Conservation (phyloP, 2,329 filamentous ascomycete genomes). For the Arthrobotrys conoides region DNA sequence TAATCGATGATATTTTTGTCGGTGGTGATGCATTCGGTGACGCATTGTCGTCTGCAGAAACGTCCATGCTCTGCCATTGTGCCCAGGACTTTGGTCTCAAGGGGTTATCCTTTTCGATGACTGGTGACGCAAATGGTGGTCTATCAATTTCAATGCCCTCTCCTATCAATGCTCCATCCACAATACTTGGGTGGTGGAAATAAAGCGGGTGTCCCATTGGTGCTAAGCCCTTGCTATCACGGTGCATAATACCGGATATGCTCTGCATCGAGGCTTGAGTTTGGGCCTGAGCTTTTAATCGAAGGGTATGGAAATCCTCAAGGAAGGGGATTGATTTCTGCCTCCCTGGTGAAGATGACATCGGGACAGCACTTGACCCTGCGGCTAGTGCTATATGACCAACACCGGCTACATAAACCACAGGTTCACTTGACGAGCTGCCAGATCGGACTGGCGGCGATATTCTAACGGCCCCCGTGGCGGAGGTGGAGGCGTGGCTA, state of each 20-base stretch:
- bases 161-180: constrained; percentile 42
- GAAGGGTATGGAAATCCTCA: constrained; percentile 38
- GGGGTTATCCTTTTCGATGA: constrained; percentile 38
- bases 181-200: constrained; percentile 25
- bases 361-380: constrained; percentile 44
- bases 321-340: constrained; percentile 48
- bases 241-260: constrained; percentile 58
- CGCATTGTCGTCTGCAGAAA: constrained; percentile 35
- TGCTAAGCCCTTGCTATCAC: constrained; percentile 11
- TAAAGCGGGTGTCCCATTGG: constrained; percentile 6
- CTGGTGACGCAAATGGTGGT: constrained; percentile 37
- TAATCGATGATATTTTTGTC: constrained; percentile 3
- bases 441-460: constrained; percentile 48
- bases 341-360: constrained; percentile 40
- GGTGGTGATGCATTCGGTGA: constrained; percentile 3
- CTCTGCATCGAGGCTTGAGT: constrained; percentile 47
- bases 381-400: constrained; percentile 24
- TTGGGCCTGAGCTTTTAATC: constrained; percentile 31
- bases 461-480: constrained; percentile 48
- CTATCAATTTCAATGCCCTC: constrained; percentile 33
- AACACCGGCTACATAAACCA: constrained; percentile 45
- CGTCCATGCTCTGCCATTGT: constrained; percentile 37
- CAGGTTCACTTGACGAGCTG: constrained; percentile 51
- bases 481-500: not conserved
- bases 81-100: constrained; percentile 33